Evolutionary conservation across 2,329 filamentous ascomycete species (phyloP).

Genomic region (Fusarium dimerum): DNA sequence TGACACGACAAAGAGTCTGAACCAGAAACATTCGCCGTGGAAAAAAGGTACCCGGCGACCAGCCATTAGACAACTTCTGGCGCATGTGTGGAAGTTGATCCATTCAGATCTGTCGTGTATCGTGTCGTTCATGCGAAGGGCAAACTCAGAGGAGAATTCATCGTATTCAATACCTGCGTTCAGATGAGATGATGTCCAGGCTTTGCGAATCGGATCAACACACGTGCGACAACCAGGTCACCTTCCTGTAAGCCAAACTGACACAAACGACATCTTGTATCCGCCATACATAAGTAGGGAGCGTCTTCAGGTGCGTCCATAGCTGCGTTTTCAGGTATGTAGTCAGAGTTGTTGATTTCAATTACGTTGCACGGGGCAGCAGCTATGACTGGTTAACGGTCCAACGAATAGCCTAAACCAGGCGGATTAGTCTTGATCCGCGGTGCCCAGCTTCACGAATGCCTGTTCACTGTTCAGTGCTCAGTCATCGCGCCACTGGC

Average conservation of each 20-base stretch:
- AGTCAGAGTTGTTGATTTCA: too few species aligned
- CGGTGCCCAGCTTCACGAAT: background rate
- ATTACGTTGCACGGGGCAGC: background rate
- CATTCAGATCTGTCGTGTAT: slow-evolving; percentile 6
- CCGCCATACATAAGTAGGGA: slow-evolving; percentile 16
- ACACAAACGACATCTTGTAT: slow-evolving; percentile 13
- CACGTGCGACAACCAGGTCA: slow-evolving; percentile 12
- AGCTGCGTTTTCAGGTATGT: background rate
- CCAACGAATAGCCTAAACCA: slow-evolving; percentile 2
- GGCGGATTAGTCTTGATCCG: slow-evolving; percentile 2
- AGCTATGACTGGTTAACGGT: slow-evolving; percentile 3
- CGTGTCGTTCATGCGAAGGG: slow-evolving; percentile 3
- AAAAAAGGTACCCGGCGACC: slow-evolving; percentile 11
- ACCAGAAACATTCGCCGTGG: slow-evolving; percentile 10
- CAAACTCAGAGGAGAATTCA: slow-evolving; percentile 9
- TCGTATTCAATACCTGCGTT: slow-evolving; percentile 6
- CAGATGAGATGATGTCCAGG: slow-evolving; percentile 3
- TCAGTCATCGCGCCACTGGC: too few species aligned
- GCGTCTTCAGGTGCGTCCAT: slow-evolving; percentile 8
- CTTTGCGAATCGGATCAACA: slow-evolving; percentile 2
- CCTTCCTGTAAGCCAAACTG: slow-evolving; percentile 10
- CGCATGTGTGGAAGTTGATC: slow-evolving; percentile 10
- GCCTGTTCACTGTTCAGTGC: too few species aligned
- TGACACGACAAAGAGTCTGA: slow-evolving; percentile 8
- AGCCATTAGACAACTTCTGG: slow-evolving; percentile 1